Evolutionary conservation across 163 green algal genomes (phyloP), one percentile per base, ranked within the genome.

Genomic region (Scenedesmus sp.): DNA sequence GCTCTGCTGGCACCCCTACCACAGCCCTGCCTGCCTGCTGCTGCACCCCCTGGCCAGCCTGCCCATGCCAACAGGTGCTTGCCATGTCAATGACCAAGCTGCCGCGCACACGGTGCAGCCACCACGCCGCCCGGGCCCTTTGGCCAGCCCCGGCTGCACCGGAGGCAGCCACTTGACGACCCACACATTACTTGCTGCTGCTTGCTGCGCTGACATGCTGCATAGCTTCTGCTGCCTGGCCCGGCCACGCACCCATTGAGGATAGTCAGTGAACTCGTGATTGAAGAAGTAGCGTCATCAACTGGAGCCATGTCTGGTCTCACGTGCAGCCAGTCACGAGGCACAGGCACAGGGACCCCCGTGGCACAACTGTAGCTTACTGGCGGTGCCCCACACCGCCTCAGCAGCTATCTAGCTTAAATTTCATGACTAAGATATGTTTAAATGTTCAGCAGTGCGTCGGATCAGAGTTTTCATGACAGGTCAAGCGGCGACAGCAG

Each of bases 161-260:
- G 34, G 57, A 16, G 46, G 23, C 34, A 86, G 81, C 81, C 18
- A 26, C 34, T 86, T 56, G 20, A 64, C 1, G 46, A 26, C 13
- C 18, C 23, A 23, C 81, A 26, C 54, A 67, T 13, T 52, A 86
- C 5, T 26, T 57, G 56, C 52, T 86, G 81, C 81, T 64, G 81
- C n/a, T 86, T 57, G 56, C 52, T 26, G 81, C 18, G 12, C 20
- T 64, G 20, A 46, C 3, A 46, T 56, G 46, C 23, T 59, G 76
- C 76, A 84, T n/a, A 84, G 76, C 9, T 84, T 55, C 26, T 84
- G 76, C 55, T 56, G 20, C 26, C 23, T 16, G n/a, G 62, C 10
- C 26, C 26, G 26, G 13, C 9, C 16, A 82, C 86, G 20, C 54
- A 90, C 86, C 86, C 86, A 84, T 90, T 90, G 3, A 90, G 86